Evolutionary conservation across 2,329 filamentous ascomycete species (phyloP).

Genomic region (Talaromyces sp.): DNA sequence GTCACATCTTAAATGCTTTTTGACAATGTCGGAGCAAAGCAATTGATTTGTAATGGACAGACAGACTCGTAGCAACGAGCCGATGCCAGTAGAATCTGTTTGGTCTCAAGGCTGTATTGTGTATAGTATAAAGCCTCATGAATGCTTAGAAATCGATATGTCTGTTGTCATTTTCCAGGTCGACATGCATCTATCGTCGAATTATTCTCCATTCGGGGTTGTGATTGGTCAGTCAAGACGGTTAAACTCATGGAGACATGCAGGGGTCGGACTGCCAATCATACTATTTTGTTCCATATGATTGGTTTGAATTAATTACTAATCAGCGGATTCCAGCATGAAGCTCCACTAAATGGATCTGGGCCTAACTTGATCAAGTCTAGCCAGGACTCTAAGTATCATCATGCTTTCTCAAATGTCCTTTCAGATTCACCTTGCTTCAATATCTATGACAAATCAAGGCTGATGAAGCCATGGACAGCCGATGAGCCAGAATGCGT

Average conservation of each 20-base stretch:
- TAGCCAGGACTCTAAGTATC: background rate
- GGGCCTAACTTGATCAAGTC: background rate
- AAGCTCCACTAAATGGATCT: background rate
- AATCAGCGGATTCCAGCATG: background rate
- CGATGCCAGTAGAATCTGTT: background rate
- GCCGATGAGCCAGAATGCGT: background rate
- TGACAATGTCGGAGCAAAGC: background rate
- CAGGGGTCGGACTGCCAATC: constrained; percentile 1
- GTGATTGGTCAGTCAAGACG: background rate
- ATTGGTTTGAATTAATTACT: background rate
- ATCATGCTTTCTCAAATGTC: background rate
- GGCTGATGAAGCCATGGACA: background rate
- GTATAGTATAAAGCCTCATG: background rate
- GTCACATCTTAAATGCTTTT: background rate
- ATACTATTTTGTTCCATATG: background rate
- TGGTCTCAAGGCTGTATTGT: background rate
- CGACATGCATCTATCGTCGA: background rate
- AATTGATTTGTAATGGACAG: background rate
- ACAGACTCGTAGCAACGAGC: background rate
- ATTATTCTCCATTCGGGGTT: background rate
- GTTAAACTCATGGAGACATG: background rate
- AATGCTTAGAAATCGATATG: constrained; percentile 4
- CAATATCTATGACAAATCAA: background rate
- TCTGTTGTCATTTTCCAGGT: background rate
- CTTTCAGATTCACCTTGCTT: background rate